These are phyloP conservation scores for Ceratocystis variospora DNA, from an alignment of 2,329 filamentous ascomycete genomes.

Conservation along the genomic window DNA sequence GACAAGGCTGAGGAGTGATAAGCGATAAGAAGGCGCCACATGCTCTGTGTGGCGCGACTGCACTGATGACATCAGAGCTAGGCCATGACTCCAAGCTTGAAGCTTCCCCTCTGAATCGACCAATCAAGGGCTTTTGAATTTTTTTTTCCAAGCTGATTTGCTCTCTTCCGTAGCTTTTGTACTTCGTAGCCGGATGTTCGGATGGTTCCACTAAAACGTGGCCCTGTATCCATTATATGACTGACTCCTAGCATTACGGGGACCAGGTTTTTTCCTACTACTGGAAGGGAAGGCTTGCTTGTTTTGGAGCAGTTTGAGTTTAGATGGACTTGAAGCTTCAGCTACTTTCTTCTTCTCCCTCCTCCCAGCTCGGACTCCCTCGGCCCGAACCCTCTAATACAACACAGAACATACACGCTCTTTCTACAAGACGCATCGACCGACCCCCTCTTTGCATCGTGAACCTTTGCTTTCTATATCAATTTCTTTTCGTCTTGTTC, in stretches of 20 bases:
- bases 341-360: background rate
- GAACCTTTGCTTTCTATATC: background rate
- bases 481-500: background rate
- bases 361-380: background rate
- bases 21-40: background rate
- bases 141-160: background rate
- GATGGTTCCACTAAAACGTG: background rate
- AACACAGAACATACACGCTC: too few relatives aligned
- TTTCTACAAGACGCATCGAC: too few relatives aligned
- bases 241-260: background rate
- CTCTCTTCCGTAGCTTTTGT: background rate
- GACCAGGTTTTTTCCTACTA: background rate
- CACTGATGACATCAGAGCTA: conserved; percentile 1
- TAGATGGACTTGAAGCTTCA: background rate
- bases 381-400: background rate
- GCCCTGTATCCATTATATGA: background rate
- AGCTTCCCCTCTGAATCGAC: background rate
- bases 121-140: background rate
- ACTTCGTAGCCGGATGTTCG: background rate
- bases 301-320: background rate
- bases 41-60: background rate
- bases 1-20: background rate
- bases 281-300: background rate
- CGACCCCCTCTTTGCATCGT: background rate
- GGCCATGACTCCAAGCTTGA: background rate